Conservation (phyloP, 1,284 basidiomycete genomes). For the Ceratobasidium theobromae region DNA sequence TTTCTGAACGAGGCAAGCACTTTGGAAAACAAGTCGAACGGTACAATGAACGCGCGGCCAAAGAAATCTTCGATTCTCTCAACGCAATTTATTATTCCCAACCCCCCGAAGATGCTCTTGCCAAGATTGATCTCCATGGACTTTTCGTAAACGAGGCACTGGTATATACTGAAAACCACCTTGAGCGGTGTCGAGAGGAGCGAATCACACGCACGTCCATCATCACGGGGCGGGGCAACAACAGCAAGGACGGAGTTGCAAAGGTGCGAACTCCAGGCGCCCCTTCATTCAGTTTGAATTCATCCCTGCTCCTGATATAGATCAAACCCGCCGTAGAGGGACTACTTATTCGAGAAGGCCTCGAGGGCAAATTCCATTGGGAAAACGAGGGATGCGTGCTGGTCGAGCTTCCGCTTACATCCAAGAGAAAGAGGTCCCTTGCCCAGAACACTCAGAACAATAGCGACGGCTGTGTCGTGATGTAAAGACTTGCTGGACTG, state of each 20-base stretch:
- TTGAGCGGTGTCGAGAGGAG: conserved; percentile 9
- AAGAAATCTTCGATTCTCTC: conserved; percentile 16
- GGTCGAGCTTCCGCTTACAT: background rate
- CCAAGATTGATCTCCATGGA: conserved; percentile 13
- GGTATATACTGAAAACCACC: conserved; percentile 11
- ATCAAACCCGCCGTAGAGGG: conserved; percentile 29
- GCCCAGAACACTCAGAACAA: background rate
- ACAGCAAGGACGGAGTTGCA: conserved; percentile 23
- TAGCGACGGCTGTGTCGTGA: conserved; percentile 1
- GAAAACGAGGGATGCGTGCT: conserved; percentile 16
- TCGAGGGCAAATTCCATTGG: background rate
- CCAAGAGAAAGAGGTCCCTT: background rate
- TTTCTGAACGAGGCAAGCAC: conserved; percentile 27
- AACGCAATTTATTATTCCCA: conserved; percentile 12
- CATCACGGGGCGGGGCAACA: conserved; percentile 22
- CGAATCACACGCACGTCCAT: conserved; percentile 11
- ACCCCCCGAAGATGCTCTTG: background rate
- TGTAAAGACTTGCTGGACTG: background rate
- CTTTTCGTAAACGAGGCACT: conserved; percentile 30
- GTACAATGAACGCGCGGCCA: conserved; percentile 26
- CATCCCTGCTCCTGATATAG: background rate
- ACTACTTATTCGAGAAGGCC: conserved; percentile 16
- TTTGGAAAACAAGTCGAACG: conserved; percentile 14
- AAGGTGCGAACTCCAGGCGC: conserved; percentile 1
- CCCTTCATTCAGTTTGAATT: background rate